Conservation (phyloP, 331 rosid species). For the Pyracantha coccinea region DNA sequence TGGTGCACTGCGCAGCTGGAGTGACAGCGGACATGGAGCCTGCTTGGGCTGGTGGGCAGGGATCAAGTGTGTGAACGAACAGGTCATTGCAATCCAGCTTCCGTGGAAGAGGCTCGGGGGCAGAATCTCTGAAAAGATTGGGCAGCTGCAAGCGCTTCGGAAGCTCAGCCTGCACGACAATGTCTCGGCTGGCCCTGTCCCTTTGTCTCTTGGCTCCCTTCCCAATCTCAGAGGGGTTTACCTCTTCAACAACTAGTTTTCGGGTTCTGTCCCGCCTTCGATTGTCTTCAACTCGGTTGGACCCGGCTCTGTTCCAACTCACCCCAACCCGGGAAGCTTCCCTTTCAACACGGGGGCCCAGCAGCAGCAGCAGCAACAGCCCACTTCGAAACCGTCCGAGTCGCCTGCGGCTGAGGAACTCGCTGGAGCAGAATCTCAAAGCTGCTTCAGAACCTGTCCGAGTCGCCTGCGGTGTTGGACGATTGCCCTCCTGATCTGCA, state of each 20-base stretch:
- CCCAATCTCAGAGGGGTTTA: slow-evolving; percentile 83
- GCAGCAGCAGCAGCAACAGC: too few species aligned
- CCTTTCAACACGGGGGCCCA: too few species aligned
- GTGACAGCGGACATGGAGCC: slow-evolving; percentile 60
- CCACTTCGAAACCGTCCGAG: too few species aligned
- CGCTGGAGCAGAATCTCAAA: too few species aligned
- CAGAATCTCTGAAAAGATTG: slow-evolving; percentile 61
- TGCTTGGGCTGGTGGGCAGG: slow-evolving; percentile 94
- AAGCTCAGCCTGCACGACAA: slow-evolving; percentile 81
- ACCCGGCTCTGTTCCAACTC: slow-evolving; percentile 88
- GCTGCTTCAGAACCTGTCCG: too few species aligned
- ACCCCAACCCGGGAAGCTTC: slow-evolving; percentile 92
- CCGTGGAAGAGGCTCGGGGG: slow-evolving; percentile 92
- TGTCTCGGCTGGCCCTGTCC: slow-evolving; percentile 47
- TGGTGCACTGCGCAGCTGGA: slow-evolving; percentile 79
- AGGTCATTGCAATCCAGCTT: slow-evolving; percentile 84
- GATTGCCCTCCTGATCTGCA: too few species aligned
- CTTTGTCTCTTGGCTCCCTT: slow-evolving; percentile 59
- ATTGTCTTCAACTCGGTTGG: slow-evolving; percentile 65
- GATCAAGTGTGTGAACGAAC: slow-evolving; percentile 80
- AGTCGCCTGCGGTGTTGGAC: too few species aligned
- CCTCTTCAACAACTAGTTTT: slow-evolving; percentile 79
- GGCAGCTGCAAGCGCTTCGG: slow-evolving; percentile 64
- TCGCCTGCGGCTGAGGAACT: too few species aligned
- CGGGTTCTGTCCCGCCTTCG: slow-evolving; percentile 78